A percentile compares a stretch with the other conserved stretches of the same genome.
These are phyloP conservation scores for Globisporangium alternatum DNA, from an alignment of 352 stramenopile genomes.

Conservation along the genomic window DNA sequence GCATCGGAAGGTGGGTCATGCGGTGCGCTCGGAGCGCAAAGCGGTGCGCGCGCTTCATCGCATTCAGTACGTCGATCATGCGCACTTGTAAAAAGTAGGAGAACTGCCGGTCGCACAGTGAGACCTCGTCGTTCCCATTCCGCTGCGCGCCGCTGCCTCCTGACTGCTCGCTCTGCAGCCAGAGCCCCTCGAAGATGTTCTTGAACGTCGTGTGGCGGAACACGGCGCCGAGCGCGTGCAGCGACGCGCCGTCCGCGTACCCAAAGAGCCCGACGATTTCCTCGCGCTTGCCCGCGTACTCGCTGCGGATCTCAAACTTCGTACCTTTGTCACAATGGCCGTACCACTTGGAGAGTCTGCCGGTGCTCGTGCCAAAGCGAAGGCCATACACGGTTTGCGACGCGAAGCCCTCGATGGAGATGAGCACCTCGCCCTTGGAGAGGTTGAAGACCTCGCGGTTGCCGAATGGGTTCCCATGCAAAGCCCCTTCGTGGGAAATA, in stretches of 20 bases:
- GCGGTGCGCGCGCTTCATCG: slow-evolving; percentile 56
- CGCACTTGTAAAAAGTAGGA: slow-evolving; percentile 82
- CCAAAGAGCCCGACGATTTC: slow-evolving; percentile 74
- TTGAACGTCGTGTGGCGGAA: slow-evolving; percentile 63
- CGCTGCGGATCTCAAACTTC: slow-evolving; percentile 59
- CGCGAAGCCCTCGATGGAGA: slow-evolving; percentile 65
- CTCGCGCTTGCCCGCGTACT: slow-evolving; percentile 44
- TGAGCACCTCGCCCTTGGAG: slow-evolving; percentile 51
- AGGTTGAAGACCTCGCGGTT: slow-evolving; percentile 61
- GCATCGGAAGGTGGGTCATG: slow-evolving; percentile 22
- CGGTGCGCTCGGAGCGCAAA: slow-evolving; percentile 55
- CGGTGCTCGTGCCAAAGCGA: slow-evolving; percentile 54
- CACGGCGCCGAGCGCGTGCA: slow-evolving; percentile 63
- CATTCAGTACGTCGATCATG: slow-evolving; percentile 55
- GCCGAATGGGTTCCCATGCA: slow-evolving; percentile 72
- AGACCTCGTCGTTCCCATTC: slow-evolving; percentile 21
- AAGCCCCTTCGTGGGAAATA: slow-evolving; percentile 35
- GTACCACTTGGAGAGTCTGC: slow-evolving; percentile 74
- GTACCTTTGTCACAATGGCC: slow-evolving; percentile 67
- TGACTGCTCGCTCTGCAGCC: slow-evolving; percentile 33
- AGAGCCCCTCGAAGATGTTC: slow-evolving; percentile 81
- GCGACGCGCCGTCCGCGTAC: slow-evolving; percentile 55
- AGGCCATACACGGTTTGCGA: slow-evolving; percentile 71
- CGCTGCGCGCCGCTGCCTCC: slow-evolving; percentile 10
- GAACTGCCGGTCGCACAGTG: slow-evolving; percentile 68